phyloP scores from a whole-genome alignment of 495 filamentous ascomycete species.

The Letharia lupina region DNA sequence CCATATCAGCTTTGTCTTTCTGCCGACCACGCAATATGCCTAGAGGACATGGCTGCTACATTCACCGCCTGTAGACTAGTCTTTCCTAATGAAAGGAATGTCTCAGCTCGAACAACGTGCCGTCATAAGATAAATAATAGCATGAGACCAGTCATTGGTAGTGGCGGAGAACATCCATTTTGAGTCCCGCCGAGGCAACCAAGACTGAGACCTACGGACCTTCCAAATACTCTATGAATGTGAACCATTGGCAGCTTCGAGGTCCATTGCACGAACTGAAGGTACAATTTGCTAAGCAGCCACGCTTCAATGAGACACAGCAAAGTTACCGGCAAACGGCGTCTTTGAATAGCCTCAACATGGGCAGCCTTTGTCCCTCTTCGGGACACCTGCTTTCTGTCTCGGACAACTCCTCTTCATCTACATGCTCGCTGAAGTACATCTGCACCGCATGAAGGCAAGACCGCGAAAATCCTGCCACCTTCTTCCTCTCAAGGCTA shows the following conservation, averaged over 20 bases:
- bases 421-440: background rate
- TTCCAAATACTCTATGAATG: background rate
- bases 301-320: background rate
- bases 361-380: background rate
- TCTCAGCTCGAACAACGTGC: background rate
- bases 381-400: background rate
- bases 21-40: background rate
- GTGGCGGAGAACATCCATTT: background rate
- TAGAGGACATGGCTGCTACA: background rate
- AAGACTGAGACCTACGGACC: background rate
- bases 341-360: background rate
- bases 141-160: conserved; percentile 6
- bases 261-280: background rate
- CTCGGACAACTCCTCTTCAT: background rate
- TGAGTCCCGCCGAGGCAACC: background rate
- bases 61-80: background rate
- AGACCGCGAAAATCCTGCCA: background rate
- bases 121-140: background rate
- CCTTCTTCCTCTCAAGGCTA: background rate
- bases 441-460: background rate
- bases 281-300: background rate
- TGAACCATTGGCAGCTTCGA: background rate
- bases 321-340: background rate
- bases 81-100: background rate
- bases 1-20: background rate